Conservation (phyloP, 208 protist species). For the Crithidia mellificae region DNA sequence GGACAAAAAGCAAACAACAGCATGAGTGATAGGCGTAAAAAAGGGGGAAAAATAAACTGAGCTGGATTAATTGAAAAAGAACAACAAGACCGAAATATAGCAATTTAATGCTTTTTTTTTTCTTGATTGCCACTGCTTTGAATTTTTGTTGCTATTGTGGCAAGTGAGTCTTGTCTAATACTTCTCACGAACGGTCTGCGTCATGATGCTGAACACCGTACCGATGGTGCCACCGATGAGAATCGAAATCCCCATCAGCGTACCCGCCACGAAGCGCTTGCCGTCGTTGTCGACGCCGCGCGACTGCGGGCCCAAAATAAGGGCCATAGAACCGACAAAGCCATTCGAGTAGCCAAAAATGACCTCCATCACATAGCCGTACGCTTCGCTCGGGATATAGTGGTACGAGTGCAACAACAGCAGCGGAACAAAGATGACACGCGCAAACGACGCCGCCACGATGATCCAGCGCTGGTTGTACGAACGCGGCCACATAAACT, state of each 20-base stretch:
- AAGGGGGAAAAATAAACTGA: too few species aligned
- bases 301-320: constrained; percentile 51
- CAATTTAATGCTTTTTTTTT: too few species aligned
- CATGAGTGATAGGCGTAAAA: too few species aligned
- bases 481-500: constrained; percentile 38
- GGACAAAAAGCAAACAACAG: too few species aligned
- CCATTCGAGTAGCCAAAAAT: constrained; percentile 64
- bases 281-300: constrained; percentile 35
- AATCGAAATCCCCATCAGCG: constrained; percentile 57
- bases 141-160: too few species aligned
- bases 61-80: too few species aligned
- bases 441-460: constrained; percentile 39
- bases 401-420: constrained; percentile 59
- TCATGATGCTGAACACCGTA: constrained; percentile 50
- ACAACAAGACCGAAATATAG: too few species aligned
- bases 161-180: too few species aligned
- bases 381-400: constrained; percentile 53
- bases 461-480: constrained; percentile 43
- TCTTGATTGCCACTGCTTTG: neutral
- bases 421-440: constrained; percentile 56
- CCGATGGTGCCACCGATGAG: constrained; percentile 47
- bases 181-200: constrained; percentile 35
- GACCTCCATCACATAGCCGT: constrained; percentile 54
- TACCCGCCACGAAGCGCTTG: constrained; percentile 62
- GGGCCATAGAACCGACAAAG: constrained; percentile 46